Evolutionary conservation across 768 basidiomycete species (phyloP).

Genomic region (Albatrellus ellisii): DNA sequence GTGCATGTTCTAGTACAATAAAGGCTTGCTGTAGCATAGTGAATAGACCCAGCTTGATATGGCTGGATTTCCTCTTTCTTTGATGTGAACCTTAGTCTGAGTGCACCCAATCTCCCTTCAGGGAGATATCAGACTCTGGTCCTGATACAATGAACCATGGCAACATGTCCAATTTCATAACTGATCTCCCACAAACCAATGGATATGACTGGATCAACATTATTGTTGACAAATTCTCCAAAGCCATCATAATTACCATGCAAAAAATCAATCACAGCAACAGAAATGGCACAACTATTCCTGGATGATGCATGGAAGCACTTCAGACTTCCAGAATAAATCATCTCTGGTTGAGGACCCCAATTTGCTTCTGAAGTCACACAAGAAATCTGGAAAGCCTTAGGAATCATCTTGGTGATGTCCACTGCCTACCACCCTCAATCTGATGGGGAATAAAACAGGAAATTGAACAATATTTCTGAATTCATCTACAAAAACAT

Average conservation of each 20-base stretch:
- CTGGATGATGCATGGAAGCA: conserved; percentile 9
- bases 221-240: conserved; percentile 16
- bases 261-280: conserved; percentile 9
- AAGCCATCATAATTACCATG: conserved; percentile 19
- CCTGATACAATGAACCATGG: too few relatives aligned
- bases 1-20: too few relatives aligned
- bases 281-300: conserved; percentile 12
- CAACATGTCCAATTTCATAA: conserved; percentile 13
- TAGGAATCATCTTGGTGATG: conserved; percentile 12
- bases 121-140: too few relatives aligned
- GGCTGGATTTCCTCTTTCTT: too few relatives aligned
- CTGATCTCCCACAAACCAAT: conserved; percentile 11
- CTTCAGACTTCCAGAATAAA: conserved; percentile 2
- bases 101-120: too few relatives aligned
- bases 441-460: conserved; percentile 22
- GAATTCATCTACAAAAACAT: conserved; percentile 18
- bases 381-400: conserved; percentile 6
- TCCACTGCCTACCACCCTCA: conserved; percentile 24
- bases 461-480: conserved; percentile 20
- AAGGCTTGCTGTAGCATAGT: too few relatives aligned
- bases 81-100: too few relatives aligned
- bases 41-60: too few relatives aligned
- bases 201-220: conserved; percentile 14
- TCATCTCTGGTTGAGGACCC: conserved; percentile 11
- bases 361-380: conserved; percentile 9